Percentiles rank a stretch among this genome's conserved stretches.
These are phyloP conservation scores for Plenodomus tracheiphilus DNA, from an alignment of 2,329 filamentous ascomycete species.

Conservation along the genomic window DNA sequence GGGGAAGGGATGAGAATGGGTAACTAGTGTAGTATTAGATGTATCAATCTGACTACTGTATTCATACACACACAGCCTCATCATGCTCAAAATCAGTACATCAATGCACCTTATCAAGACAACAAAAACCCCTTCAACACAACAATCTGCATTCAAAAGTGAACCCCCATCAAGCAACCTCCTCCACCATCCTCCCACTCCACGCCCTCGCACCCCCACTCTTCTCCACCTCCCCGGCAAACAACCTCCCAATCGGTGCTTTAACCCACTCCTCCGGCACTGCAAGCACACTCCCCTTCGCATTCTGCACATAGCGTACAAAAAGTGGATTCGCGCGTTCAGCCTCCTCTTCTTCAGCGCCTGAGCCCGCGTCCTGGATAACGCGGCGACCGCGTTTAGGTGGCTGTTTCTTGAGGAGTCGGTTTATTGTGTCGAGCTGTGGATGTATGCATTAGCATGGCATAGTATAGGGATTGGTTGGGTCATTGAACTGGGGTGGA, in stretches of 20 bases:
- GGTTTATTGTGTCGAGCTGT: constrained; percentile 92
- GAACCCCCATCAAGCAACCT: too few relatives aligned
- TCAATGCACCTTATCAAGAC: too few relatives aligned
- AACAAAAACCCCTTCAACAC: too few relatives aligned
- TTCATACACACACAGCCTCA: too few relatives aligned
- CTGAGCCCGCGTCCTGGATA: constrained; percentile 52
- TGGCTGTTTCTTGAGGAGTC: constrained; percentile 82
- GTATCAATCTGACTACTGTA: too few relatives aligned
- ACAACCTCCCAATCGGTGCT: constrained; percentile 64
- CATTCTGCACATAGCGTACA: constrained; percentile 70
- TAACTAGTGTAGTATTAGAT: too few relatives aligned
- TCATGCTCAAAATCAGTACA: too few relatives aligned
- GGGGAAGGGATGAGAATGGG: too few relatives aligned
- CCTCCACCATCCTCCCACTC: constrained; percentile 42
- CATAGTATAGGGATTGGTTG: too few relatives aligned
- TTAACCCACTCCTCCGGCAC: constrained; percentile 71
- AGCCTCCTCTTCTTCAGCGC: constrained; percentile 52
- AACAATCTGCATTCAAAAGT: too few relatives aligned
- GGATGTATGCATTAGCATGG: not conserved
- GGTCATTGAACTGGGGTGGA: not conserved
- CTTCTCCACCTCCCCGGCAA: constrained; percentile 45
- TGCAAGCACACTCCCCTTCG: constrained; percentile 62
- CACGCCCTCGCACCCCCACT: constrained; percentile 27
- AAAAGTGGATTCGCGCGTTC: constrained; percentile 63
- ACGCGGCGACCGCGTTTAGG: constrained; percentile 65